Conservation (phyloP, 2,329 filamentous ascomycete genomes). For the Calonectria naviculata region DNA sequence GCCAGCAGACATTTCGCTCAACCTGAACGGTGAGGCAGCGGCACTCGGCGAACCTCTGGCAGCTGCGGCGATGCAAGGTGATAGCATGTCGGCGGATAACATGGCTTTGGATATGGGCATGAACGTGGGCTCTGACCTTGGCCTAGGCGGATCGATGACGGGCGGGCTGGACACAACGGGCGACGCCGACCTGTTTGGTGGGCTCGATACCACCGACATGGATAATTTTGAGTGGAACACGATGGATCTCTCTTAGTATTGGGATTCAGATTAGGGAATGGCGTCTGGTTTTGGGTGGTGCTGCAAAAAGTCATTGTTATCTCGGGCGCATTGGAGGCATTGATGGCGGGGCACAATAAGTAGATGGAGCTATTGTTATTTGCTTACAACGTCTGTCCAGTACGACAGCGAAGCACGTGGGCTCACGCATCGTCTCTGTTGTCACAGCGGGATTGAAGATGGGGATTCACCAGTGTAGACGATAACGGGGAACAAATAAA, state of each 20-base stretch:
- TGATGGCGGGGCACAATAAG: constrained; percentile 5
- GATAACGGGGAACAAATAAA: not conserved
- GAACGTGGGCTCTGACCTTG: constrained; percentile 50
- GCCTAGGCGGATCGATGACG: constrained; percentile 47
- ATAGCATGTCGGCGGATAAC: constrained; percentile 52
- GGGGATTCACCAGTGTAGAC: not conserved
- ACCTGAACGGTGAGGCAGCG: constrained; percentile 50
- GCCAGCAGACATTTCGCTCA: constrained; percentile 53
- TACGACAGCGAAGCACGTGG: not conserved
- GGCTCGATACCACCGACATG: constrained; percentile 50
- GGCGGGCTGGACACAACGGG: constrained; percentile 44
- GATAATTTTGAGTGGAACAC: constrained; percentile 57
- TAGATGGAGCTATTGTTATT: not conserved
- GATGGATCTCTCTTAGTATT: constrained; percentile 45
- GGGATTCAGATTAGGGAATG: not conserved
- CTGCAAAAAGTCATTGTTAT: constrained; percentile 12
- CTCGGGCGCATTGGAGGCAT: constrained; percentile 8
- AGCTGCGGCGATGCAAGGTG: constrained; percentile 53
- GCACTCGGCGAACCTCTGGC: constrained; percentile 55
- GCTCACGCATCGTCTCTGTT: not conserved
- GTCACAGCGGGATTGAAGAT: not conserved
- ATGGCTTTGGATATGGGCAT: constrained; percentile 59
- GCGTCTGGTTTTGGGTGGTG: constrained; percentile 12
- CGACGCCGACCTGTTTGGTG: constrained; percentile 54
- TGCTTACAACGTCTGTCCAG: not conserved